Evolutionary conservation across 495 filamentous ascomycete genomes (phyloP).

Genomic region (Neurospora sp.): DNA sequence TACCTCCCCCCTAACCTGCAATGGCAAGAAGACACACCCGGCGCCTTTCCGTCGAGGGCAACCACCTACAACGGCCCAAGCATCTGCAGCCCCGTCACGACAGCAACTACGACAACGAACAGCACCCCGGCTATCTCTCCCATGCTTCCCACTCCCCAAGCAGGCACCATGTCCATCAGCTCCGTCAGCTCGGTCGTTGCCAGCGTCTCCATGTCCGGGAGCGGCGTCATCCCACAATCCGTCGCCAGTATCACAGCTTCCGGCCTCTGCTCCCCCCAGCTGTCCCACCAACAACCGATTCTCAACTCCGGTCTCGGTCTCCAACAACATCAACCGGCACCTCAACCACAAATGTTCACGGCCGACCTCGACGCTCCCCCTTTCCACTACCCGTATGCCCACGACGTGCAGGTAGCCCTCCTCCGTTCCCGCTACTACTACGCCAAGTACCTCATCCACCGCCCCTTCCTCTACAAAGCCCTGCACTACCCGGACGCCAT

Average conservation of each 20-base stretch:
- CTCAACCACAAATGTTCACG: conserved; percentile 31
- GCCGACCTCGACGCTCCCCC: conserved; percentile 36
- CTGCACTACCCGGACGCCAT: conserved; percentile 45
- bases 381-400: conserved; percentile 32
- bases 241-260: background rate
- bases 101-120: conserved; percentile 3
- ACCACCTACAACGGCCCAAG: conserved; percentile 10
- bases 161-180: background rate
- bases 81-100: conserved; percentile 15
- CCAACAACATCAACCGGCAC: background rate
- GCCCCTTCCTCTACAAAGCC: conserved; percentile 52
- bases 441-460: conserved; percentile 46
- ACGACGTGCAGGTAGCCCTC: conserved; percentile 46
- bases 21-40: conserved; percentile 42
- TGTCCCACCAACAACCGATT: background rate
- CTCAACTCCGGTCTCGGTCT: background rate
- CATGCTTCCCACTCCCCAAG: background rate
- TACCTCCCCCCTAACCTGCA: conserved; percentile 42
- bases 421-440: conserved; percentile 51
- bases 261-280: conserved; percentile 2
- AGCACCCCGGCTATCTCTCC: background rate
- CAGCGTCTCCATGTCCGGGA: background rate
- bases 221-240: background rate
- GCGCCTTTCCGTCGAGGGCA: conserved; percentile 19
- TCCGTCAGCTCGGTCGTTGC: background rate